phyloP scores from a whole-genome alignment of 805 yeast genomes.

The Candida insectorum region DNA sequence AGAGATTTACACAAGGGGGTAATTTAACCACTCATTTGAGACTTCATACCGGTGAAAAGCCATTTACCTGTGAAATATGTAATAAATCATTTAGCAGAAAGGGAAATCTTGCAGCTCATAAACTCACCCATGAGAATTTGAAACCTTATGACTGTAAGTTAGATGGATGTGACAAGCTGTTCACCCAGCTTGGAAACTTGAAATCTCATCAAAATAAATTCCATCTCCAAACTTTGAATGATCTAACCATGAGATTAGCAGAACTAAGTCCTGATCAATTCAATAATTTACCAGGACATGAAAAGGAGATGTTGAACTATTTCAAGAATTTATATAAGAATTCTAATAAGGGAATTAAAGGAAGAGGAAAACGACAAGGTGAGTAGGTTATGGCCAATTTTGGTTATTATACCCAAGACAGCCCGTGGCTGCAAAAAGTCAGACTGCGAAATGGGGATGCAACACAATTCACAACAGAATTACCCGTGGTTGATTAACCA shows the following conservation, averaged over 20 bases:
- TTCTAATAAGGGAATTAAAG: constrained; percentile 86
- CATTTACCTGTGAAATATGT: constrained; percentile 77
- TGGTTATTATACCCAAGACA: too few relatives aligned
- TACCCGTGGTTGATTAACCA: not conserved
- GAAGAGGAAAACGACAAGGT: constrained; percentile 61
- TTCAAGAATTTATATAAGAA: constrained; percentile 82
- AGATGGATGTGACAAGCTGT: constrained; percentile 78
- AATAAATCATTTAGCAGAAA: constrained; percentile 78
- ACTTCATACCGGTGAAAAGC: constrained; percentile 90
- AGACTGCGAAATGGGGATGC: too few relatives aligned
- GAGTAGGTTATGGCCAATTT: too few relatives aligned
- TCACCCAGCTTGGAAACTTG: constrained; percentile 89
- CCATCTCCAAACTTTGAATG: constrained; percentile 68
- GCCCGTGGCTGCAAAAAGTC: too few relatives aligned
- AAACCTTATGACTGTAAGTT: constrained; percentile 79
- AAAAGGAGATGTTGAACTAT: constrained; percentile 68
- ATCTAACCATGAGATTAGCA: constrained; percentile 64
- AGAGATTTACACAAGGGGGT: constrained; percentile 87
- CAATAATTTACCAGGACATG: constrained; percentile 54
- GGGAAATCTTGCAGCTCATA: constrained; percentile 89
- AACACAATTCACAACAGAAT: not conserved
- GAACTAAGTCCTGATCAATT: constrained; percentile 48
- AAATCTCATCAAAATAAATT: constrained; percentile 93
- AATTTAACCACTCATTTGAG: constrained; percentile 81
- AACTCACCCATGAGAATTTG: constrained; percentile 72